These are phyloP conservation scores for Albugo candida DNA, from an alignment of 352 stramenopile genomes.

Conservation along the genomic window DNA sequence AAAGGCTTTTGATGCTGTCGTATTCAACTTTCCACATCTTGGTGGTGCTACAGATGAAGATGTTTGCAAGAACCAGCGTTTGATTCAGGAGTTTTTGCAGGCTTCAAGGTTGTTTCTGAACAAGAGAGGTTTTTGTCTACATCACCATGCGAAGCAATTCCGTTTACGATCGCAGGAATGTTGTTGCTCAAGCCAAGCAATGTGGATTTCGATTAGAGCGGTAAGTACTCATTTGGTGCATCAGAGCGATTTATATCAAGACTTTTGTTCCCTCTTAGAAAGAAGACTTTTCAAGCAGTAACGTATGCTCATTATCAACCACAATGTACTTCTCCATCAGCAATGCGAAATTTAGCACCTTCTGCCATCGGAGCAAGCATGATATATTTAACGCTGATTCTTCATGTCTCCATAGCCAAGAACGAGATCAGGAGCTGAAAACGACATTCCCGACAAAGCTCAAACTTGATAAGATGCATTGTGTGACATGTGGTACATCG, in stretches of 20 bases:
- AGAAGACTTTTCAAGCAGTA: conserved; percentile 36
- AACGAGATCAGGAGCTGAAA: conserved; percentile 8
- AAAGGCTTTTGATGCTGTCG: conserved; percentile 40
- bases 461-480: conserved; percentile 16
- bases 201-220: conserved; percentile 49
- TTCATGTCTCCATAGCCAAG: conserved; percentile 2
- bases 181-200: conserved; percentile 38
- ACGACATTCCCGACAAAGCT: not conserved
- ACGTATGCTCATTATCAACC: conserved; percentile 61
- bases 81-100: conserved; percentile 60
- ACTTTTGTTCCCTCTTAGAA: conserved; percentile 1
- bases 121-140: conserved; percentile 30
- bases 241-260: too few species aligned
- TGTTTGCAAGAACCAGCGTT: conserved; percentile 60
- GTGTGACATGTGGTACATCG: conserved; percentile 25
- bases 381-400: conserved; percentile 25
- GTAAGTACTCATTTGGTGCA: too few species aligned
- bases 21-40: conserved; percentile 79
- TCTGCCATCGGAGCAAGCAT: conserved; percentile 43
- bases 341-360: conserved; percentile 48
- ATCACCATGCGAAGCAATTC: conserved; percentile 54
- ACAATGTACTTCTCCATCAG: conserved; percentile 51
- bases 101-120: conserved; percentile 22
- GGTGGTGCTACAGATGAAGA: conserved; percentile 65
- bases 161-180: conserved; percentile 74